Conservation (phyloP, 2,329 filamentous ascomycete genomes). For the Tolypocladium pustulatum region DNA sequence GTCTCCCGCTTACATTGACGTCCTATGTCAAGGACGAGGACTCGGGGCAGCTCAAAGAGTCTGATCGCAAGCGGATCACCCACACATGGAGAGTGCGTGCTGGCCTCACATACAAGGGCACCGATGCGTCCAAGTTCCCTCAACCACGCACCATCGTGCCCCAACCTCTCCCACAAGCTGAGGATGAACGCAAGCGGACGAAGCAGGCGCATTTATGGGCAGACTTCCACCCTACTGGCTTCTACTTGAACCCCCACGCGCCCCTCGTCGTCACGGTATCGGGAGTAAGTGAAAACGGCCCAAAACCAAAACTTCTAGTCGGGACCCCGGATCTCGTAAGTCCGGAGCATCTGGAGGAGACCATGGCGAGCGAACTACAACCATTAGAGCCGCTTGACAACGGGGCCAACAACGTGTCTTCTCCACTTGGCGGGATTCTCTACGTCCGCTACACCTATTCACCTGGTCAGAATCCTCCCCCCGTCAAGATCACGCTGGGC, state of each 20-base stretch:
- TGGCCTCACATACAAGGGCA: neutral
- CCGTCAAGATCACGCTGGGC: neutral
- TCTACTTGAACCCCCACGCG: neutral
- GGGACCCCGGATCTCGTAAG: neutral
- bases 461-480: neutral
- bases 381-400: neutral
- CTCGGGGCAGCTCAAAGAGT: neutral
- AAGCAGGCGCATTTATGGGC: neutral
- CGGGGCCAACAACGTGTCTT: neutral
- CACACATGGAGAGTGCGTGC: neutral
- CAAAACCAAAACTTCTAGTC: neutral
- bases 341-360: neutral
- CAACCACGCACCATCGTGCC: neutral
- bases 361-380: neutral
- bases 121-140: neutral
- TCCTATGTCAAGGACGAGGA: neutral
- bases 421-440: neutral
- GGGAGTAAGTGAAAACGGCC: neutral
- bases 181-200: neutral
- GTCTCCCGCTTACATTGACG: neutral
- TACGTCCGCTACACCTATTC: slow-evolving; percentile 2
- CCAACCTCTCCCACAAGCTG: neutral
- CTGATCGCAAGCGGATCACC: neutral
- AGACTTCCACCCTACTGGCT: neutral
- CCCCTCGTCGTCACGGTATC: neutral